These are phyloP conservation scores for Ustilago lituana DNA, from an alignment of 1,284 basidiomycete species.

Conservation along the genomic window DNA sequence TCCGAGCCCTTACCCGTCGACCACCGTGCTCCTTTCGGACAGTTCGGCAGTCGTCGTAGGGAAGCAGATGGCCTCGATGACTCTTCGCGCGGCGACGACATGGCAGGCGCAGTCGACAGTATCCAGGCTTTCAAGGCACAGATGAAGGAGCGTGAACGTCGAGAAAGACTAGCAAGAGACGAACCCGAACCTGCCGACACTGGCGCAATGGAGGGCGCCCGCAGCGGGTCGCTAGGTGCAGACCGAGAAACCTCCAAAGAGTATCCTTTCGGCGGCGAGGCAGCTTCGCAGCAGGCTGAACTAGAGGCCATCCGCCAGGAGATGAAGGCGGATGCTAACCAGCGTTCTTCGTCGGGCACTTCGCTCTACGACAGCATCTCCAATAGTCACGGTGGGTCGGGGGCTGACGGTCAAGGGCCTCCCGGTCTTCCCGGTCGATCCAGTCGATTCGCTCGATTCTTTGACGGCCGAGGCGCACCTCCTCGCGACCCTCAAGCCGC, in stretches of 20 bases:
- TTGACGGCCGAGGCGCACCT: conserved; percentile 47
- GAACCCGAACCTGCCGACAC: conserved; percentile 19
- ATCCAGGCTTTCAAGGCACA: conserved; percentile 90
- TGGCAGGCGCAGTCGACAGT: conserved; percentile 71
- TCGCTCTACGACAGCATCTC: conserved; percentile 53
- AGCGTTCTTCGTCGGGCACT: conserved; percentile 32
- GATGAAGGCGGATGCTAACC: conserved; percentile 46
- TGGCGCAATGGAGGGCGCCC: conserved; percentile 2
- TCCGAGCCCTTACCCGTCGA: conserved; percentile 39
- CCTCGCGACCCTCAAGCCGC: conserved; percentile 55
- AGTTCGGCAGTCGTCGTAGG: conserved; percentile 66
- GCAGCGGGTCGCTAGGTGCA: conserved; percentile 8
- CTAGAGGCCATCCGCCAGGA: conserved; percentile 42
- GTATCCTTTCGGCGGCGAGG: conserved; percentile 22
- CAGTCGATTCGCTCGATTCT: conserved; percentile 66
- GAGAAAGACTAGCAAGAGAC: conserved; percentile 61
- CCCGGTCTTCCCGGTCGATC: conserved; percentile 57
- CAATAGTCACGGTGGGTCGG: conserved; percentile 42
- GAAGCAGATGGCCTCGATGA: conserved; percentile 22
- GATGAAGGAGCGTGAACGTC: conserved; percentile 82
- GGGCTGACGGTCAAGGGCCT: conserved; percentile 26
- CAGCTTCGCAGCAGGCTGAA: conserved; percentile 23
- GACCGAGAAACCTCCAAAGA: conserved; percentile 30
- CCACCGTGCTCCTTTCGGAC: conserved; percentile 46
- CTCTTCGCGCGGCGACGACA: conserved; percentile 14